Conservation (phyloP, 2,329 filamentous ascomycete genomes). For the Penicillium hesseltinei region DNA sequence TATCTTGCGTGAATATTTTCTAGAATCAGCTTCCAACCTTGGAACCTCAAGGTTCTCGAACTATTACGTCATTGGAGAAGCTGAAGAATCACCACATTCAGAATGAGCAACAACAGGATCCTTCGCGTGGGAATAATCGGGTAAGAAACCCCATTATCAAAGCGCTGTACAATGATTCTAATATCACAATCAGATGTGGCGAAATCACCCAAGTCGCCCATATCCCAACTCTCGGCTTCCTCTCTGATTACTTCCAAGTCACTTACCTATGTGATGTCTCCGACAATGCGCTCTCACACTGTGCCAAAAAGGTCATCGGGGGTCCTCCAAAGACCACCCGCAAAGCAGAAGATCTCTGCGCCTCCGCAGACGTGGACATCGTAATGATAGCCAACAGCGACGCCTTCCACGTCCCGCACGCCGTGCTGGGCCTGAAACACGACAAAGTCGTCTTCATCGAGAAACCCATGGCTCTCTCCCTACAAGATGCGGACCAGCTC, state of each 20-base stretch:
- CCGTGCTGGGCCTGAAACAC: slow-evolving; percentile 49
- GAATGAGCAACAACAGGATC: slow-evolving; percentile 5
- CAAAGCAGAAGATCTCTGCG: slow-evolving; percentile 45
- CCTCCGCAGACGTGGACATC: slow-evolving; percentile 48
- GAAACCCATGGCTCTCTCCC: slow-evolving; percentile 54
- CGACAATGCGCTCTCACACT: slow-evolving; percentile 40
- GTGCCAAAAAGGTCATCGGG: slow-evolving; percentile 30
- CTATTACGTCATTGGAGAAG: slow-evolving; percentile 1
- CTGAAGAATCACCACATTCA: not conserved
- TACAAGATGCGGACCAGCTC: slow-evolving; percentile 46
- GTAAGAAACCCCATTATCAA: not conserved
- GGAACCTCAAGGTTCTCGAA: not conserved
- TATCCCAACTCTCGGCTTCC: slow-evolving; percentile 47
- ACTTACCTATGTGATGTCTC: slow-evolving; percentile 56
- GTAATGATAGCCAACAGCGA: slow-evolving; percentile 53
- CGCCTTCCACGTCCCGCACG: slow-evolving; percentile 52
- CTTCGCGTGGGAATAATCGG: slow-evolving; percentile 9
- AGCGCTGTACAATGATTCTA: not conserved
- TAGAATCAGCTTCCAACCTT: not conserved
- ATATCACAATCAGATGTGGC: slow-evolving; percentile 38
- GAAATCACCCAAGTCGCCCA: slow-evolving; percentile 53
- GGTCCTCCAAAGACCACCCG: slow-evolving; percentile 31
- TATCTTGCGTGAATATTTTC: not conserved
- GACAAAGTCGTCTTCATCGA: slow-evolving; percentile 58
- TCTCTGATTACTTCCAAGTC: slow-evolving; percentile 47